phyloP scores from a whole-genome alignment of 2,329 filamentous ascomycete genomes.

The Aureobasidium sp. region DNA sequence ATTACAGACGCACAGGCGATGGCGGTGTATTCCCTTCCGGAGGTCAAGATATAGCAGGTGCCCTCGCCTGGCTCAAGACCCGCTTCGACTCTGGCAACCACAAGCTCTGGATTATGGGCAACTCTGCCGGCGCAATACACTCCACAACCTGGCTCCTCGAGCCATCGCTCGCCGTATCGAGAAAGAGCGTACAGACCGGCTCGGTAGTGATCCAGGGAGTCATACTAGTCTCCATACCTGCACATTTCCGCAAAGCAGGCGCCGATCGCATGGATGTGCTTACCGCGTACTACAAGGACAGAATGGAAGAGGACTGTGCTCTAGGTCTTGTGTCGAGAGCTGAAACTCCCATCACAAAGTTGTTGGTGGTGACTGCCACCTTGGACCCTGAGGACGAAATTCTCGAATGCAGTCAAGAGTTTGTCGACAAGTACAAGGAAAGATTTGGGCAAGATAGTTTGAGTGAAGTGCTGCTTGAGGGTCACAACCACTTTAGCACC shows the following conservation, averaged over 20 bases:
- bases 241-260: conserved; percentile 18
- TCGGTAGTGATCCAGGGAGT: conserved; percentile 18
- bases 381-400: conserved; percentile 24
- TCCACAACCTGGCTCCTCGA: conserved; percentile 31
- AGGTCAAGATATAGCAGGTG: conserved; percentile 32
- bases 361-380: conserved; percentile 20
- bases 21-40: conserved; percentile 35
- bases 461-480: conserved; percentile 19
- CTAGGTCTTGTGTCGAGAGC: conserved; percentile 16
- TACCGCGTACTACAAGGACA: conserved; percentile 20
- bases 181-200: conserved; percentile 17
- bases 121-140: conserved; percentile 36
- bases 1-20: conserved; percentile 34
- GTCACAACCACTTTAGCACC: conserved; percentile 25
- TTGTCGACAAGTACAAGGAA: conserved; percentile 20
- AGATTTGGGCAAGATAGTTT: conserved; percentile 16
- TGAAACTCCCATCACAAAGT: conserved; percentile 11
- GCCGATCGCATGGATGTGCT: conserved; percentile 16
- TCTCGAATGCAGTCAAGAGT: conserved; percentile 18
- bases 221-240: conserved; percentile 21
- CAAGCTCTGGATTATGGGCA: conserved; percentile 33
- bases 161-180: conserved; percentile 17
- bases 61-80: conserved; percentile 29
- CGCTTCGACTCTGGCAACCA: conserved; percentile 19
- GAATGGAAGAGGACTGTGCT: conserved; percentile 16